These are phyloP conservation scores for Bonia amplexicaulis DNA, from an alignment of 176 grass and related monocot species.

Conservation along the genomic window DNA sequence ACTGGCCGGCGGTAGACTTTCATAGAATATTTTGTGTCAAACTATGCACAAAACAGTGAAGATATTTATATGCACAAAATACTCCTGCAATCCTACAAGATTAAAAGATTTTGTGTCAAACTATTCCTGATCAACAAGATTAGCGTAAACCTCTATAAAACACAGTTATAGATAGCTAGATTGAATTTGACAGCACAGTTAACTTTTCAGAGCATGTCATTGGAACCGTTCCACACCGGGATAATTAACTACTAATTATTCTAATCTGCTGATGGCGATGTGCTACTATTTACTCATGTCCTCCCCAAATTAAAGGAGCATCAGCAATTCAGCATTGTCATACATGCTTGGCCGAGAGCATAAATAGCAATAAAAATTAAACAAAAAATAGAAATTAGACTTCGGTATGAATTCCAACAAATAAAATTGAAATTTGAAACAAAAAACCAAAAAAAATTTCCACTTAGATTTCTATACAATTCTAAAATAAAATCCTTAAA, in stretches of 20 bases:
- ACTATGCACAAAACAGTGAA: background rate
- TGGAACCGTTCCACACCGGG: background rate
- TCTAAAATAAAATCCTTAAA: too few relatives aligned
- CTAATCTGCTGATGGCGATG: background rate
- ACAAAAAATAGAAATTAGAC: too few relatives aligned
- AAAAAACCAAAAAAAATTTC: too few relatives aligned
- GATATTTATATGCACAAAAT: background rate
- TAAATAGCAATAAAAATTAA: too few relatives aligned
- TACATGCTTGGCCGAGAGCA: background rate
- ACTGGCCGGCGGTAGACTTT: background rate
- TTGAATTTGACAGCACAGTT: background rate
- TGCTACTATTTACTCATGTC: background rate
- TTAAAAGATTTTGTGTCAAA: background rate
- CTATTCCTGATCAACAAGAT: background rate
- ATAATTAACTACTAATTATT: background rate
- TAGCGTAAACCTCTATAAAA: background rate
- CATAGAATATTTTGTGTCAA: too few relatives aligned
- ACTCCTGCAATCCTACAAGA: background rate
- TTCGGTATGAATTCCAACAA: too few relatives aligned
- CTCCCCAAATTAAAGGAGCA: background rate
- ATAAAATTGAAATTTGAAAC: too few relatives aligned
- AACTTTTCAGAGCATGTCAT: background rate
- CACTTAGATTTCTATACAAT: too few relatives aligned
- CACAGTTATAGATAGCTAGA: background rate
- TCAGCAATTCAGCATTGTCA: background rate